Evolutionary conservation across 2,329 filamentous ascomycete species (phyloP).

Genomic region (Calonectria leucothoes): DNA sequence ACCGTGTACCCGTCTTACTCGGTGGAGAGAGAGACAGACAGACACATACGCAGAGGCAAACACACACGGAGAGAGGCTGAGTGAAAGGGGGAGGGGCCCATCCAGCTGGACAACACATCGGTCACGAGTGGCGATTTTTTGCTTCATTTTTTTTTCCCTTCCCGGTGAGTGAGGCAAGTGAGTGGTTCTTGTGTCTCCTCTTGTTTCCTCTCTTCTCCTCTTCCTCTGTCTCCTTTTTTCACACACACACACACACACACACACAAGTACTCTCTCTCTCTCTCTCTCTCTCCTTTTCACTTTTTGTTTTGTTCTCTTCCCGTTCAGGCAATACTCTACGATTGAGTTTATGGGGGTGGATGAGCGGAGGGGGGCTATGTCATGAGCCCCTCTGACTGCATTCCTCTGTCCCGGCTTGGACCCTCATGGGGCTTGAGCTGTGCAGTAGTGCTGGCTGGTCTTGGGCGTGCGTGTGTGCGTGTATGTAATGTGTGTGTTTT

Average conservation of each 20-base stretch:
- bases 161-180: not conserved
- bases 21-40: not conserved
- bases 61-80: too few relatives aligned
- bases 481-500: too few relatives aligned
- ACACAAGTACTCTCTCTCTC: not conserved
- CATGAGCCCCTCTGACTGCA: not conserved
- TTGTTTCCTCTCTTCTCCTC: not conserved
- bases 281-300: not conserved
- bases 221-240: not conserved
- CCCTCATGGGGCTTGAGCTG: not conserved
- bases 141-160: not conserved
- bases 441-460: not conserved
- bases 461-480: too few relatives aligned
- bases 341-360: not conserved
- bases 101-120: not conserved
- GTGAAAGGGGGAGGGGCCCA: not conserved
- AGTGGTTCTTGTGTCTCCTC: not conserved
- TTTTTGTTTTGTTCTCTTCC: not conserved
- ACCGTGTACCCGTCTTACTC: not conserved
- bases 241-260: not conserved
- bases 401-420: not conserved
- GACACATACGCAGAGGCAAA: too few relatives aligned
- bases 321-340: not conserved
- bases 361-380: too few relatives aligned
- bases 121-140: not conserved